phyloP scores from a whole-genome alignment of 768 basidiomycete species.

The Boletus reticuloceps region DNA sequence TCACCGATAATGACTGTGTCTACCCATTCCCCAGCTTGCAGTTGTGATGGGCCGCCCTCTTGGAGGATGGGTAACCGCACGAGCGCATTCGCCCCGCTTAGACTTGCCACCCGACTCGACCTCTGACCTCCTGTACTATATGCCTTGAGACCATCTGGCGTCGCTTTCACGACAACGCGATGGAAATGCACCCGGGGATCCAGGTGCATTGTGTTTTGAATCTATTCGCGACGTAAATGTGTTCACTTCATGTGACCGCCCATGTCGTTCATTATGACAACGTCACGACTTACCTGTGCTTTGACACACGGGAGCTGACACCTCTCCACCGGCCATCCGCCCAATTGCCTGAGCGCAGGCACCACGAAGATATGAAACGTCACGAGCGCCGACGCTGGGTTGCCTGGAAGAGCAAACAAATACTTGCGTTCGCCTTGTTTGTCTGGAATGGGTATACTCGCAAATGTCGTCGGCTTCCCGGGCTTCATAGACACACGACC shows the following conservation, averaged over 20 bases:
- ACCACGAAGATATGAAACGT: constrained; percentile 84
- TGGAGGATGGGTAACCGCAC: constrained; percentile 57
- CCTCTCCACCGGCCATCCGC: constrained; percentile 56
- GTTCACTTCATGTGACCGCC: neutral
- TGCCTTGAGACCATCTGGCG: constrained; percentile 51
- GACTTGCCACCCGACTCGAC: constrained; percentile 76
- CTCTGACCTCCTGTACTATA: constrained; percentile 85
- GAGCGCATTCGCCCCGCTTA: constrained; percentile 79
- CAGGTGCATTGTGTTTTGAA: constrained; percentile 59
- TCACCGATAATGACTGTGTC: constrained; percentile 72
- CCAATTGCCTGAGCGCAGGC: constrained; percentile 71
- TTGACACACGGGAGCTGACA: constrained; percentile 59
- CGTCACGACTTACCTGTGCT: constrained; percentile 52
- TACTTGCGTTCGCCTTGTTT: constrained; percentile 46
- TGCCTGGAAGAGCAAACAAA: constrained; percentile 84
- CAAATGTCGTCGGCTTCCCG: constrained; percentile 91
- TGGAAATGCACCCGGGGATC: constrained; percentile 83
- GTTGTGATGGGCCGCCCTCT: constrained; percentile 30
- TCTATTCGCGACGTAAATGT: constrained; percentile 31
- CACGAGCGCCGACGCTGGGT: constrained; percentile 85
- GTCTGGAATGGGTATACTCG: constrained; percentile 55
- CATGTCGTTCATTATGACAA: neutral
- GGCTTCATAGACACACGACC: constrained; percentile 81
- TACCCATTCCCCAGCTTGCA: constrained; percentile 55
- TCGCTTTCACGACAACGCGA: constrained; percentile 60